Base-by-base conservation (phyloP, 495 filamentous ascomycete species). In the Acidomyces sp. region DNA sequence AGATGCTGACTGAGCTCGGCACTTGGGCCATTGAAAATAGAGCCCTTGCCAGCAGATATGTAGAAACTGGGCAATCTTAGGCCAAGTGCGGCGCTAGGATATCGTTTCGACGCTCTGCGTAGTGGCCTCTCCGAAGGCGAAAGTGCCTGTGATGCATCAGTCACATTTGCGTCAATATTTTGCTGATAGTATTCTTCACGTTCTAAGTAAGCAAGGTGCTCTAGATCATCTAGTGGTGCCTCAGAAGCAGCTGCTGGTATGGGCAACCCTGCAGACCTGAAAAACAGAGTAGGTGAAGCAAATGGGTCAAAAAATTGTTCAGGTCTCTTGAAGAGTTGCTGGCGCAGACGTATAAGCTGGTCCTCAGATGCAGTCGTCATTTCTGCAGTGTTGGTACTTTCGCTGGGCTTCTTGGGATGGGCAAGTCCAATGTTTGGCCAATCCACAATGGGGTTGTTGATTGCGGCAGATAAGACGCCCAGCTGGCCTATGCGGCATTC, bases 241-340 rank as follows among this genome's bases (percentile, higher is more conserved):
- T 25, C 32, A 2, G 21, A 24, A 7, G 25, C 16, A 9, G 25
- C 13, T 2, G 58, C 45, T 1, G 66, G 68, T 0, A 66, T 49
- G 19, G 64, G 61, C 18, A 53, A 55, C 1, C 62, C 66, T 0
- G 69, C 48, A 0, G 69, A 67, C 20, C 74, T 64, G 27, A 77
- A 70, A 49, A 75, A 75, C 3, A 74, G 60, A 6, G 72, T 56
- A 0, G 74, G 73, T 4, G 70, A 75, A 1, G 74, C 73, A 47
- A 78, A 76, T 1, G 71, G 58, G 44, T 76, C 73, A 30, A 74
- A 74, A 48, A 62, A 72, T 11, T 63, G 48, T 38, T 69, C 65
- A 6, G 66, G 61, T 2, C 57, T 62, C 2, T 52, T 17, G 49
- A 78, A 78, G 17, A 69, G 53, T 2, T 43, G 10, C 69, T 59